Conservation (phyloP, 305 asterid genomes). For the Fraxinus nigra region DNA sequence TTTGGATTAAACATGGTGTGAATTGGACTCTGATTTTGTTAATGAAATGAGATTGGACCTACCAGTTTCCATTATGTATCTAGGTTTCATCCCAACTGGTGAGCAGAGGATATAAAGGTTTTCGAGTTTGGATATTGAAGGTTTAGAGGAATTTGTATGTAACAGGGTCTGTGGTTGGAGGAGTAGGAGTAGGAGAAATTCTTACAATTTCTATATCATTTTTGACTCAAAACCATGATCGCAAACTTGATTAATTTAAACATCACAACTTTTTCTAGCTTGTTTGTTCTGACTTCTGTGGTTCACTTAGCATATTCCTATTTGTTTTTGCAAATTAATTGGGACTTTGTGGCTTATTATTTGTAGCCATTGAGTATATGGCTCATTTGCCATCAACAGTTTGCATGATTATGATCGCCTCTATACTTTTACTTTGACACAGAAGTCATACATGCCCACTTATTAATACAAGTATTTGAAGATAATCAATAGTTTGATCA, state of each 20-base stretch:
- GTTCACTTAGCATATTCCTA: neutral
- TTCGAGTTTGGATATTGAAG: neutral
- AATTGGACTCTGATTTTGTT: neutral
- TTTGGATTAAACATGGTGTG: neutral
- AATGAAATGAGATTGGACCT: neutral
- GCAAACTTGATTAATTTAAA: neutral
- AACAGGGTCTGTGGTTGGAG: neutral
- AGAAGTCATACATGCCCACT: neutral
- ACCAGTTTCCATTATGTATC: neutral
- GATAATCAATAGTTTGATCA: neutral
- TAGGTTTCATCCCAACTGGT: neutral
- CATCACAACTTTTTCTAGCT: neutral
- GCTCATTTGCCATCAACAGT: neutral
- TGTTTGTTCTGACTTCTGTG: neutral
- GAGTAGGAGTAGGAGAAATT: neutral
- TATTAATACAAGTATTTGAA: neutral
- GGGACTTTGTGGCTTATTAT: neutral
- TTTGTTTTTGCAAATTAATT: neutral
- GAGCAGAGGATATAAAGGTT: neutral
- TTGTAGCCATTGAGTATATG: neutral
- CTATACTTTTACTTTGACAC: neutral
- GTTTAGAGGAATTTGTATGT: neutral
- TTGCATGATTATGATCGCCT: neutral
- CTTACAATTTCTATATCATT: neutral
- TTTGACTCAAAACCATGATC: neutral